Conservation (phyloP, 306 rosid genomes). For the Astragalus membranaceus region DNA sequence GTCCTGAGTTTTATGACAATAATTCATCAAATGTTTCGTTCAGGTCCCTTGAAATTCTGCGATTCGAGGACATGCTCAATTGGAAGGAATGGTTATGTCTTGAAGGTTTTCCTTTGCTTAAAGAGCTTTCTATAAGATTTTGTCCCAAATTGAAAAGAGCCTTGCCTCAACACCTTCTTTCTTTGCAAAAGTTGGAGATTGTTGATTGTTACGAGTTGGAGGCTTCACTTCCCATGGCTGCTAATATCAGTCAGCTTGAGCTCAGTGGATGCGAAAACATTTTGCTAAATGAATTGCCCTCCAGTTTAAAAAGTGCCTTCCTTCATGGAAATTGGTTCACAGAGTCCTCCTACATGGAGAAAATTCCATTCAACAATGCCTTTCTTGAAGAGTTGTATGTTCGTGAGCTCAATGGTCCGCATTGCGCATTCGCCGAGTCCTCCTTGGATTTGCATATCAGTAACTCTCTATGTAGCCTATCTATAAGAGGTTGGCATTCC, state of each 20-base stretch:
- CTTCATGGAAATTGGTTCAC: neutral
- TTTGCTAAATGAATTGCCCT: neutral
- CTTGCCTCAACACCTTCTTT: conserved; percentile 7
- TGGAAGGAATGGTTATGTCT: conserved; percentile 13
- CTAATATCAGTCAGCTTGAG: neutral
- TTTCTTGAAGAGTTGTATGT: neutral
- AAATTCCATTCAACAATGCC: neutral
- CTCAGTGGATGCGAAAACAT: neutral
- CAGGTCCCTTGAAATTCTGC: conserved; percentile 14
- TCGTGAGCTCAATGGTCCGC: neutral
- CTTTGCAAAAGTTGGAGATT: neutral
- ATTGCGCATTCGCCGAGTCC: neutral
- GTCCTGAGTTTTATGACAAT: conserved; percentile 12
- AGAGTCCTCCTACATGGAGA: neutral
- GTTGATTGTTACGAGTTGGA: neutral
- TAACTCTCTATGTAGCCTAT: neutral
- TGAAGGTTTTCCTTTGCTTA: conserved; percentile 6
- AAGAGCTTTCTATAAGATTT: neutral
- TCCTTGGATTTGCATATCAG: neutral
- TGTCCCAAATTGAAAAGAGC: neutral
- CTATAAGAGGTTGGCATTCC: neutral
- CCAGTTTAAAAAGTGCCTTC: neutral
- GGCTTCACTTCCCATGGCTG: neutral
- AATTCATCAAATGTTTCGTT: neutral
- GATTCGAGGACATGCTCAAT: neutral